Evolutionary conservation across 2,329 filamentous ascomycete genomes (phyloP).

Genomic region (Hypoxylon sp.): DNA sequence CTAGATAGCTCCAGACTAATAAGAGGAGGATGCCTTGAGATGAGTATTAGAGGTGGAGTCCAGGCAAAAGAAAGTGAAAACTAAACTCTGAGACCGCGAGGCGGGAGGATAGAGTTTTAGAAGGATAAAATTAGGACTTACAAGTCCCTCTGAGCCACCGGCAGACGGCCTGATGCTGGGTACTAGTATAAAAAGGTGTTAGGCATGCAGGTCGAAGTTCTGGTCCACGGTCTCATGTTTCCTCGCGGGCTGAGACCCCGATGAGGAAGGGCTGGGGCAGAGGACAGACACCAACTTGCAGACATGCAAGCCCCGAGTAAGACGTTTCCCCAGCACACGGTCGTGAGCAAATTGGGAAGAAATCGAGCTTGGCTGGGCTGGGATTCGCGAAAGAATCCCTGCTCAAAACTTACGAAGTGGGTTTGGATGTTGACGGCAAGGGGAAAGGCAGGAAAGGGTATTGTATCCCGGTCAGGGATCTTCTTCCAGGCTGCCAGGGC

Average conservation of each 20-base stretch:
- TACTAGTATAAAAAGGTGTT: conserved; percentile 23
- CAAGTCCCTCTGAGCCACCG: conserved; percentile 25
- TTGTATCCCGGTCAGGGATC: conserved; percentile 39
- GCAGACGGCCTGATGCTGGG: conserved; percentile 17
- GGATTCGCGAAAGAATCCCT: conserved; percentile 41
- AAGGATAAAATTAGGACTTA: conserved; percentile 37
- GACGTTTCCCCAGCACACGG: conserved; percentile 28
- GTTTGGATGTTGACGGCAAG: conserved; percentile 38
- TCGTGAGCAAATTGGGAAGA: conserved; percentile 29
- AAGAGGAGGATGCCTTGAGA: conserved; percentile 13
- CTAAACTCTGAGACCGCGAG: conserved; percentile 26
- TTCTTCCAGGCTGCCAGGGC: conserved; percentile 40
- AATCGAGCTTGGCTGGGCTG: conserved; percentile 25
- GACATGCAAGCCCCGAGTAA: conserved; percentile 33
- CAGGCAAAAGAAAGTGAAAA: conserved; percentile 30
- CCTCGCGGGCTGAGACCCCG: conserved; percentile 19
- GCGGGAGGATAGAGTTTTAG: conserved; percentile 28
- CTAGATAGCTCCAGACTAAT: conserved; percentile 33
- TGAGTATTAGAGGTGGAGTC: conserved; percentile 34
- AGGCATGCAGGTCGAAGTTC: conserved; percentile 23
- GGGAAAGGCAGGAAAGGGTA: conserved; percentile 34
- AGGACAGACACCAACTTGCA: conserved; percentile 26
- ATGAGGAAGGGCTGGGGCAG: conserved; percentile 22
- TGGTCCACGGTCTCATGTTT: conserved; percentile 33
- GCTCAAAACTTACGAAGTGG: conserved; percentile 32